phyloP scores from a whole-genome alignment of 495 filamentous ascomycete species.

The Aspergillus nanangensis region DNA sequence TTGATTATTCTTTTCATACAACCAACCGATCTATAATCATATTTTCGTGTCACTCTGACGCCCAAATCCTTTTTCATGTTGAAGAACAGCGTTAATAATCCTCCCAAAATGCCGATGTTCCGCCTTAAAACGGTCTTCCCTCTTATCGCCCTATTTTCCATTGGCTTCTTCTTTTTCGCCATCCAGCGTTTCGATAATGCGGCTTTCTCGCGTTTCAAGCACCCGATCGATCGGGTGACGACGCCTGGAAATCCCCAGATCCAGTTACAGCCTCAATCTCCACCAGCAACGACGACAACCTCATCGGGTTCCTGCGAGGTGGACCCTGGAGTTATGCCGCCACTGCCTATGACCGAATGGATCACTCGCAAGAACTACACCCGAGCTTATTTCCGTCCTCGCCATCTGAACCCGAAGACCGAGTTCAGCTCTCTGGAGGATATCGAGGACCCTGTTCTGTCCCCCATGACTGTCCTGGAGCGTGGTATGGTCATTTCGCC shows the following conservation, averaged over 20 bases:
- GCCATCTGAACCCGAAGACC: slow-evolving; percentile 31
- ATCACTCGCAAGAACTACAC: slow-evolving; percentile 47
- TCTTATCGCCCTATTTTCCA: slow-evolving; percentile 38
- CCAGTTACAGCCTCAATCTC: slow-evolving; percentile 12
- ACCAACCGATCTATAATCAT: slow-evolving; percentile 8
- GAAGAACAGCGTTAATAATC: slow-evolving; percentile 24
- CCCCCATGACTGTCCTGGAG: slow-evolving; percentile 42
- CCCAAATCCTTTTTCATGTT: slow-evolving; percentile 28
- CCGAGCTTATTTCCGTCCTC: slow-evolving; percentile 43
- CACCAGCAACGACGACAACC: slow-evolving; percentile 4
- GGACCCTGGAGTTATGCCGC: slow-evolving; percentile 33
- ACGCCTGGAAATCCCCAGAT: slow-evolving; percentile 17
- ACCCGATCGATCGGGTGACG: slow-evolving; percentile 30
- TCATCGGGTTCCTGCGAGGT: slow-evolving; percentile 27
- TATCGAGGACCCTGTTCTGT: slow-evolving; percentile 38
- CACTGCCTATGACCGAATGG: slow-evolving; percentile 41
- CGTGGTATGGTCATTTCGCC: slow-evolving; percentile 42
- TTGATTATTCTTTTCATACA: slow-evolving; percentile 5
- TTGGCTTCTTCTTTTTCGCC: slow-evolving; percentile 44
- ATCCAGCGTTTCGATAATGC: slow-evolving; percentile 41
- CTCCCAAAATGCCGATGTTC: slow-evolving; percentile 42
- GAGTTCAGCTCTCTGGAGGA: slow-evolving; percentile 41
- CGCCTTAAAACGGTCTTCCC: slow-evolving; percentile 43
- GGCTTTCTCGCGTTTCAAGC: slow-evolving; percentile 39
- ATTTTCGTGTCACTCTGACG: background rate